Evolutionary conservation across 345 rosid genomes (phyloP), one percentile per base, ranked within the genome.

Genomic region (Psidium guajava): DNA sequence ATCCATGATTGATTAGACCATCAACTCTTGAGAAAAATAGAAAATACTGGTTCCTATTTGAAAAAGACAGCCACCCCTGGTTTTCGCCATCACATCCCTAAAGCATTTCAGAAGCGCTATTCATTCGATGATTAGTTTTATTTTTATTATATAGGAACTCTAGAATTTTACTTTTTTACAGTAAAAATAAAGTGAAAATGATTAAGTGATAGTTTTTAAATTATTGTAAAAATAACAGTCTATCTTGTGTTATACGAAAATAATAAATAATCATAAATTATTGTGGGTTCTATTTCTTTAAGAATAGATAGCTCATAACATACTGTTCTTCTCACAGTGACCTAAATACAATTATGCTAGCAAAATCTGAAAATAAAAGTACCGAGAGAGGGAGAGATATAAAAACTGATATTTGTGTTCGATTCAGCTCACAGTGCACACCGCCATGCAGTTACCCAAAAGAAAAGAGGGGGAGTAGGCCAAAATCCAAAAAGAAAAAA

Each of bases 261-360:
- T 40, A 40, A 40, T 44, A 44, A 44, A 50, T 50, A 50, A 50
- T 50, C 11, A 50, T 2, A 50, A 50, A 50, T 50, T 3, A 11
- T 50, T 50, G 2, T 50, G 14, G 14, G 4, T 3, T 11, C 0
- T 0, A 49, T 2, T 50, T 13, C 0, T 11, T 11, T 2, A 11
- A 11, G 14, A 50, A 50, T 50, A 11, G 11, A 1, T 3, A 9
- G 52, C 52, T 11, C 14, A 11, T 13, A 50, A 11, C 3, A 50
- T 50, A 11, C 2, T 50, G 4, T 11, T 50, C 11, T 2, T 50
- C 4, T 50, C 52, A 50, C 4, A 50, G 52, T 50, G 52, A 11
- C 14, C 4, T 14, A 50, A 50, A 50, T 11, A 11, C 1, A 11
- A 14, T 50, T 50, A 50, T 2, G 52, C 52, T 11, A 11, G 14